Conservation (phyloP, 208 protist species). For the Willaertia magna region DNA sequence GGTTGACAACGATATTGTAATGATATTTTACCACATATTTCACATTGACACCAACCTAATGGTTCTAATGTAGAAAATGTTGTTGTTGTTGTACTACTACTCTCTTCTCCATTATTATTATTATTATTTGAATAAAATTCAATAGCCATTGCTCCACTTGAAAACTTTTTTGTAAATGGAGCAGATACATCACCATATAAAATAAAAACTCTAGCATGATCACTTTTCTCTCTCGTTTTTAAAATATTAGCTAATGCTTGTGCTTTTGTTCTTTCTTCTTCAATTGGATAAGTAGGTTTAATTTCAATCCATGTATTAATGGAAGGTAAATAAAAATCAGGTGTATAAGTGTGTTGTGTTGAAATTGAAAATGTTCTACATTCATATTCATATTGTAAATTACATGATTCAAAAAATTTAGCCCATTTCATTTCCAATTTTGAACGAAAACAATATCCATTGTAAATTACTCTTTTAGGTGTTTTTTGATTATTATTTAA, state of each 20-base stretch:
- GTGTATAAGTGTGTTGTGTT: background rate
- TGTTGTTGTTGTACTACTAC: too few relatives aligned
- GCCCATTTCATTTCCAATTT: background rate
- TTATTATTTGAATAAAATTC: background rate
- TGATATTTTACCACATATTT: background rate
- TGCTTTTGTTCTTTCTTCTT: slow-evolving; percentile 1
- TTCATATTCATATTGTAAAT: background rate
- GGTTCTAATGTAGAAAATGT: background rate
- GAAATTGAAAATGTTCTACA: background rate
- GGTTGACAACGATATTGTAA: background rate
- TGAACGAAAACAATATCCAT: background rate
- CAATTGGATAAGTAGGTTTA: slow-evolving; percentile 6
- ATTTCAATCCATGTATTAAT: slow-evolving; percentile 2
- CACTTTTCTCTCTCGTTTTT: too few relatives aligned
- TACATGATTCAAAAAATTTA: background rate
- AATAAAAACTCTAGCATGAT: background rate
- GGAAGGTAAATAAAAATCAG: slow-evolving; percentile 1
- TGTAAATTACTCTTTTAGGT: background rate
- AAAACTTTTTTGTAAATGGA: background rate
- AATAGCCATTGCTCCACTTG: background rate
- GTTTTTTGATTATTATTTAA: background rate
- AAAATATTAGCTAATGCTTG: background rate
- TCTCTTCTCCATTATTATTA: background rate
- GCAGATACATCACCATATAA: background rate
- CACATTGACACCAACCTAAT: background rate